A percentile compares a stretch with the other conserved stretches of the same genome.
phyloP scores from a whole-genome alignment of 2,329 filamentous ascomycete species.

The Leptographium lundbergii region DNA sequence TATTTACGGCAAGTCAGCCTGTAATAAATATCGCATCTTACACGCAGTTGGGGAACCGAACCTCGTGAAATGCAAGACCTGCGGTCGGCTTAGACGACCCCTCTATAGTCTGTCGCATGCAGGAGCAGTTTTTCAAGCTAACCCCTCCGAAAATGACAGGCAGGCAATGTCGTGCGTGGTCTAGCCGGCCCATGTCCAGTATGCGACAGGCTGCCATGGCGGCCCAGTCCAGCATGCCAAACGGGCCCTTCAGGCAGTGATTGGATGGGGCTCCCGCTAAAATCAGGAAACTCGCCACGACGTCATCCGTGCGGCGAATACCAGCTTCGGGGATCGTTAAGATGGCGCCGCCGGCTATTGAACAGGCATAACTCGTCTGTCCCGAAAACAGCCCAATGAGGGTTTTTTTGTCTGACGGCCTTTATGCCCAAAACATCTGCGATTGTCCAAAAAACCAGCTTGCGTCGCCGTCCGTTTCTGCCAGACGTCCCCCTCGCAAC shows the following conservation, averaged over 20 bases:
- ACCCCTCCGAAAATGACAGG: background rate
- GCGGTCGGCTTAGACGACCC: background rate
- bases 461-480: background rate
- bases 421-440: background rate
- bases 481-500: background rate
- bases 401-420: background rate
- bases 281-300: slow-evolving; percentile 9
- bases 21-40: background rate
- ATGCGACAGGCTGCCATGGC: background rate
- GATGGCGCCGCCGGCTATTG: background rate
- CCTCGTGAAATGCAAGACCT: background rate
- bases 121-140: background rate
- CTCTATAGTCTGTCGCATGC: background rate
- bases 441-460: background rate
- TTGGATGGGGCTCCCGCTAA: background rate
- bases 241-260: background rate
- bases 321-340: background rate
- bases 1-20: background rate
- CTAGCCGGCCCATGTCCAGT: background rate
- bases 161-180: background rate
- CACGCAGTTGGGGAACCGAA: background rate
- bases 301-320: slow-evolving; percentile 8
- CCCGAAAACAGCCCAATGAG: background rate
- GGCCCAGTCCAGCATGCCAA: background rate
- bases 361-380: too few species aligned